phyloP scores from a whole-genome alignment of 768 basidiomycete species.

The Glaciozyma antarctica region DNA sequence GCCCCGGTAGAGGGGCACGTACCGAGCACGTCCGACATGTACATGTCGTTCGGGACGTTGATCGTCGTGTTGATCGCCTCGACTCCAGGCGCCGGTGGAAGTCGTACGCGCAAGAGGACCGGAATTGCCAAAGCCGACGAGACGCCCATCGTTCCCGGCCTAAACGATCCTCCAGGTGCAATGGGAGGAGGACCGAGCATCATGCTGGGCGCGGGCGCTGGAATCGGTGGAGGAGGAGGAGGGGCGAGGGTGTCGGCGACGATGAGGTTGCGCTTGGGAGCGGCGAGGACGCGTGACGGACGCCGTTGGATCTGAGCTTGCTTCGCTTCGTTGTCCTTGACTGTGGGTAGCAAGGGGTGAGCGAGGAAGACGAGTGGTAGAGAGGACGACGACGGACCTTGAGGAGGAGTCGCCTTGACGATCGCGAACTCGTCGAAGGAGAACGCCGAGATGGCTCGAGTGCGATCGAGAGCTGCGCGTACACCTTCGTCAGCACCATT shows the following conservation, averaged over 20 bases:
- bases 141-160: neutral
- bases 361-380: neutral
- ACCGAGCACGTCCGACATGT: slow-evolving; percentile 32
- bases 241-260: slow-evolving; percentile 3
- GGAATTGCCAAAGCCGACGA: slow-evolving; percentile 8
- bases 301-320: slow-evolving; percentile 73
- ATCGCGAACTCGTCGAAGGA: slow-evolving; percentile 83
- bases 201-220: neutral
- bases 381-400: slow-evolving; percentile 48
- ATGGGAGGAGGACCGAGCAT: slow-evolving; percentile 7
- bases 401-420: slow-evolving; percentile 59
- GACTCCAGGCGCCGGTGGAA: slow-evolving; percentile 2
- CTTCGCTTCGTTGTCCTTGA: slow-evolving; percentile 67
- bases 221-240: neutral
- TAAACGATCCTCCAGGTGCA: neutral
- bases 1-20: neutral
- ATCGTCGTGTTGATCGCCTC: slow-evolving; percentile 14
- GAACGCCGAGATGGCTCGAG: slow-evolving; percentile 75
- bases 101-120: slow-evolving; percentile 7
- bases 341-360: slow-evolving; percentile 36
- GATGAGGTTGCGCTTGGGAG: slow-evolving; percentile 7
- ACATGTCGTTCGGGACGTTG: slow-evolving; percentile 59
- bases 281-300: slow-evolving; percentile 56
- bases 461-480: slow-evolving; percentile 73
- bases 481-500: neutral